Percentiles rank a stretch among this genome's conserved stretches.
These are phyloP conservation scores for Eucalyptus rudis DNA, from an alignment of 345 rosid species.

Conservation along the genomic window DNA sequence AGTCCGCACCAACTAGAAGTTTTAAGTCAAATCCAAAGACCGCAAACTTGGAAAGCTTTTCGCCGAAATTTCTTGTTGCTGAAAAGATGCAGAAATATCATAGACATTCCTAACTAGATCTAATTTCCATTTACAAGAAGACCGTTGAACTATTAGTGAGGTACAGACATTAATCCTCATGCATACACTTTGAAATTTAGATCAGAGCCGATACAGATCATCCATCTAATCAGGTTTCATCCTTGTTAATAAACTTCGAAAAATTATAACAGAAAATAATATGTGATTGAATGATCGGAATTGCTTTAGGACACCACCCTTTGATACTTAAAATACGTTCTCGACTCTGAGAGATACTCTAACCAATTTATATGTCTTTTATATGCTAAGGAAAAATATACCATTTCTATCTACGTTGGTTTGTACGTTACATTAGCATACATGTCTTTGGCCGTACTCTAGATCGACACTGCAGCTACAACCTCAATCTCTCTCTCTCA, in stretches of 20 bases:
- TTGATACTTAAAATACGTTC: neutral
- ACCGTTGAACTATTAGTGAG: neutral
- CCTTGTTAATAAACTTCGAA: neutral
- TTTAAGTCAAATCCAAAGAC: neutral
- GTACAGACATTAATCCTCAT: neutral
- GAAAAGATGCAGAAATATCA: neutral
- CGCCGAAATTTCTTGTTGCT: neutral
- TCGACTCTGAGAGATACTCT: neutral
- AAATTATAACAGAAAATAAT: neutral
- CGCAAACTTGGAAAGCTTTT: neutral
- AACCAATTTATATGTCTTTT: neutral
- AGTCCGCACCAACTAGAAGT: neutral
- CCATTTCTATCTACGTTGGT: neutral
- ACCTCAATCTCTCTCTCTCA: neutral
- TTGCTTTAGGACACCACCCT: neutral
- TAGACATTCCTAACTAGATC: neutral
- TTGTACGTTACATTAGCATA: neutral
- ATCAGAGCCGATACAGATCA: neutral
- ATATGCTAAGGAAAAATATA: neutral
- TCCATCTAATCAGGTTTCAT: neutral
- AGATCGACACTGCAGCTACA: constrained; percentile 9
- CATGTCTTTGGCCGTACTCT: constrained; percentile 15
- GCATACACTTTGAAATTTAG: neutral
- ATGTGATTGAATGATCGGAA: neutral
- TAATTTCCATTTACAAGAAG: neutral